Evolutionary conservation across 208 protist genomes (phyloP).

Genomic region (Herpetomonas muscarum): DNA sequence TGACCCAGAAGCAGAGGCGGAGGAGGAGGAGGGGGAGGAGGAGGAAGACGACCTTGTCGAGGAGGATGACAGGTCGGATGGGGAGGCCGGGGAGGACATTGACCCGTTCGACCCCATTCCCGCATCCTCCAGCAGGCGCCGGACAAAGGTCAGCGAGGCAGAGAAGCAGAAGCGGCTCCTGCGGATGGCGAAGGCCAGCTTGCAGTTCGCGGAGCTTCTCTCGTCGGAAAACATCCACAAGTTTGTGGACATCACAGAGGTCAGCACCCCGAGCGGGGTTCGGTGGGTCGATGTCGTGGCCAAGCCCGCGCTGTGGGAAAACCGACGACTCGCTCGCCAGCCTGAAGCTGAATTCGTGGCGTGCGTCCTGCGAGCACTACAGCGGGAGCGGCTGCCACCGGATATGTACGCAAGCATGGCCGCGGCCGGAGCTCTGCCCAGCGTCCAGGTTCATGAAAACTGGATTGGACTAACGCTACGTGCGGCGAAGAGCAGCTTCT

Average conservation of each 20-base stretch:
- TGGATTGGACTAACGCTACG: conserved; percentile 45
- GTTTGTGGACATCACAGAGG: conserved; percentile 38
- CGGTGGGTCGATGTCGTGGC: conserved; percentile 49
- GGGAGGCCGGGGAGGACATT: neutral
- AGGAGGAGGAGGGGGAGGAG: no score
- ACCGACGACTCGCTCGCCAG: conserved; percentile 12
- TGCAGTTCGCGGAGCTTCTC: conserved; percentile 28
- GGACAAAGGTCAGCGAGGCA: neutral
- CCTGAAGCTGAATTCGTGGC: conserved; percentile 37
- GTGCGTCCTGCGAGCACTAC: conserved; percentile 29
- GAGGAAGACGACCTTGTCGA: no score
- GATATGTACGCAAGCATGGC: conserved; percentile 30
- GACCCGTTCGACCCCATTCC: neutral
- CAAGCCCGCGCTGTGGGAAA: conserved; percentile 16
- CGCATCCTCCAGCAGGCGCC: neutral
- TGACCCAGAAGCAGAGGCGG: no score
- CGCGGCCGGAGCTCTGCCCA: conserved; percentile 28
- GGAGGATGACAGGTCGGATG: neutral
- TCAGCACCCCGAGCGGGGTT: conserved; percentile 29
- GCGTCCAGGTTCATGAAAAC: conserved; percentile 35
- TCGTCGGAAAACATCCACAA: conserved; percentile 18
- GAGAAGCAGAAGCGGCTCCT: conserved; percentile 5
- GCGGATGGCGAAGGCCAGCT: conserved; percentile 13
- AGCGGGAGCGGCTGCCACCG: conserved; percentile 18
- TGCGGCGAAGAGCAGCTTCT: conserved; percentile 12